phyloP scores from a whole-genome alignment of 2,329 filamentous ascomycete genomes.

The Lizonia empirigonia region DNA sequence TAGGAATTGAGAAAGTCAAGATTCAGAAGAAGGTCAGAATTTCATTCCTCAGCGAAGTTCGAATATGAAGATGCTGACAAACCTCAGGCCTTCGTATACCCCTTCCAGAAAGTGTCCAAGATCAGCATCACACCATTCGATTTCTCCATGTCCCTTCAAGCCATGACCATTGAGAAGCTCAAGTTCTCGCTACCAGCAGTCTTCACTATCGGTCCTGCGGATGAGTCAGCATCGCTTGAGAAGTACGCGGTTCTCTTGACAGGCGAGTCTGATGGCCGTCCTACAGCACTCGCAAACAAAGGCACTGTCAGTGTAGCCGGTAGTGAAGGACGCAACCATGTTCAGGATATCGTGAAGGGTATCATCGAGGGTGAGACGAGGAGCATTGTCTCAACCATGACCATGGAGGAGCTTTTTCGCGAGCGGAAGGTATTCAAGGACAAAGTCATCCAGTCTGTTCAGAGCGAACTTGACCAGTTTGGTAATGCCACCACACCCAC shows the following conservation, averaged over 20 bases:
- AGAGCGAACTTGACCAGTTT: conserved; percentile 79
- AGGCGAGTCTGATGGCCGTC: conserved; percentile 59
- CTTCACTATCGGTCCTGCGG: conserved; percentile 82
- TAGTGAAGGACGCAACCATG: conserved; percentile 62
- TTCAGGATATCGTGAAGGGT: conserved; percentile 85
- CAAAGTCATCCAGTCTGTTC: conserved; percentile 68
- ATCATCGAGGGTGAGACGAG: conserved; percentile 90
- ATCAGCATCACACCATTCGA: conserved; percentile 74
- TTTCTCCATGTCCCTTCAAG: conserved; percentile 80
- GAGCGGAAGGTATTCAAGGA: conserved; percentile 78
- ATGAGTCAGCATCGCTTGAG: conserved; percentile 70
- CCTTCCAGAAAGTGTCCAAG: conserved; percentile 49
- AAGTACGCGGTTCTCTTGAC: conserved; percentile 85
- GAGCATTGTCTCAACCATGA: conserved; percentile 83
- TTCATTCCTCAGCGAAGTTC: no score
- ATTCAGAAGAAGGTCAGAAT: conserved; percentile 73
- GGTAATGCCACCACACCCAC: conserved; percentile 50
- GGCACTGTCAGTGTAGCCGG: conserved; percentile 49
- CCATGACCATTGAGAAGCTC: conserved; percentile 88
- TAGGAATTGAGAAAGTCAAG: conserved; percentile 72
- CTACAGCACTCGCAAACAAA: conserved; percentile 37
- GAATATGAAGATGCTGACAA: background rate
- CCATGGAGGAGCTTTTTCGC: conserved; percentile 89
- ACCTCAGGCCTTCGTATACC: conserved; percentile 43
- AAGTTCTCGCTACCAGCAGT: conserved; percentile 82